Percentiles rank a stretch among this genome's conserved stretches.
Conservation (phyloP, 345 rosid species). For the Mallotus nudiflorus region DNA sequence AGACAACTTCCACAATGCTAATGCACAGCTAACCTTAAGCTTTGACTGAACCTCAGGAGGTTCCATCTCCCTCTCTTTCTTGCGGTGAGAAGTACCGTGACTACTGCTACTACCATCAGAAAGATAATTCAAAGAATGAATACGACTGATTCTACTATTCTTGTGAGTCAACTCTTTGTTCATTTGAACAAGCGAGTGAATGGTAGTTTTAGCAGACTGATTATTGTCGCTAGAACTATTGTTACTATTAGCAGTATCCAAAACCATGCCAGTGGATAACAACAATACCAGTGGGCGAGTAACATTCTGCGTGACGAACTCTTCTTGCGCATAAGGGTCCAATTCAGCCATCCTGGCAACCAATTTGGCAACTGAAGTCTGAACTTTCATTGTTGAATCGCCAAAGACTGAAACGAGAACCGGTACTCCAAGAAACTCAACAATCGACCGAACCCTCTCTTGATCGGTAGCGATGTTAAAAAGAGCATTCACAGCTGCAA, state of each 20-base stretch:
- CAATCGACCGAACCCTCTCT: slow-evolving; percentile 41
- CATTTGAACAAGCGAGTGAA: slow-evolving; percentile 55
- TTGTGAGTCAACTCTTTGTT: slow-evolving; percentile 42
- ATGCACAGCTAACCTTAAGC: slow-evolving; percentile 49
- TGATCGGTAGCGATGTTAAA: slow-evolving; percentile 32
- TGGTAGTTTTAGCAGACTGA: slow-evolving; percentile 34
- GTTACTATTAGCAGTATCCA: slow-evolving; percentile 23
- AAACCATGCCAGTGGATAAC: slow-evolving; percentile 38
- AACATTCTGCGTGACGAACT: slow-evolving; percentile 47
- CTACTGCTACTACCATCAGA: slow-evolving; percentile 39
- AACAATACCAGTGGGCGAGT: slow-evolving; percentile 47
- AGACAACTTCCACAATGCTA: slow-evolving; percentile 50
- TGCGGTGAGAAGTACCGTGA: slow-evolving; percentile 32
- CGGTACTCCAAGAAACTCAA: slow-evolving; percentile 39
- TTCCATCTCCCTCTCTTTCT: slow-evolving; percentile 50
- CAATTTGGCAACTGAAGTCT: slow-evolving; percentile 47
- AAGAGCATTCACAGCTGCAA: slow-evolving; percentile 49
- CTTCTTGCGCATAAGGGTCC: slow-evolving; percentile 44
- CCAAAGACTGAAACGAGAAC: slow-evolving; percentile 47
- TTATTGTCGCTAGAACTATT: slow-evolving; percentile 3
- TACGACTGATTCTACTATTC: slow-evolving; percentile 1
- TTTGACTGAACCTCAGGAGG: slow-evolving; percentile 35
- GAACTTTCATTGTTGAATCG: slow-evolving; percentile 52
- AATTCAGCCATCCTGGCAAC: slow-evolving; percentile 54
- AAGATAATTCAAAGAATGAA: slow-evolving; percentile 19